phyloP scores from a whole-genome alignment of 2,329 filamentous ascomycete genomes.

The Microsporum canis region DNA sequence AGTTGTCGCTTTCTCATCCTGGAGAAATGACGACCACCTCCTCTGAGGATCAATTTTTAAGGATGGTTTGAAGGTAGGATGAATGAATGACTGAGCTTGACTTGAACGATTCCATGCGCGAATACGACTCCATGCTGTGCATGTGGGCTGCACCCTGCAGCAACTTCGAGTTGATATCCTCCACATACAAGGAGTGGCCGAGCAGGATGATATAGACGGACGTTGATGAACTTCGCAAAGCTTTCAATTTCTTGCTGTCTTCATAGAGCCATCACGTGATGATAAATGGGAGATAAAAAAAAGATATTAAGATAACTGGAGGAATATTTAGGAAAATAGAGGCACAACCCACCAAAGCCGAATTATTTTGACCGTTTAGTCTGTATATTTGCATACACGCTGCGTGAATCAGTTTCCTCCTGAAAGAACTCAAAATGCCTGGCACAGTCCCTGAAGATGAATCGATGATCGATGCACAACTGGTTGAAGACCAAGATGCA shows the following conservation, averaged over 20 bases:
- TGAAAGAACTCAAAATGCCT: conserved; percentile 22
- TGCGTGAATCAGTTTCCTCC: not conserved
- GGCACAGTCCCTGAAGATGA: conserved; percentile 31
- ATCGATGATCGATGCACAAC: conserved; percentile 31
- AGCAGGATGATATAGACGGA: not conserved
- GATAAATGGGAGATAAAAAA: not conserved
- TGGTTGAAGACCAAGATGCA: conserved; percentile 20
- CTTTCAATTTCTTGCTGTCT: not conserved
- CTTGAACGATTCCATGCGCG: not conserved
- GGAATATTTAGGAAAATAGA: not conserved
- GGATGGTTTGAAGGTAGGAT: not conserved
- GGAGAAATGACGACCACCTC: not conserved
- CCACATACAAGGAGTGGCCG: not conserved
- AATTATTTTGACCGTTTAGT: not conserved
- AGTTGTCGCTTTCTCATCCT: conserved; percentile 38
- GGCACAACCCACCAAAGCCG: not conserved
- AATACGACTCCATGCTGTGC: not conserved
- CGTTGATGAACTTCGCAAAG: not conserved
- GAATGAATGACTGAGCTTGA: not conserved
- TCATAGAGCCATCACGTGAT: not conserved
- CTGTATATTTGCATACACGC: not conserved
- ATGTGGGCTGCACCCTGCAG: not conserved
- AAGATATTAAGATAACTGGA: not conserved
- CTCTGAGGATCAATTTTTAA: not conserved
- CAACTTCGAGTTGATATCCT: not conserved